Base-by-base conservation (phyloP, 768 basidiomycete species). In the Terana coerulea region DNA sequence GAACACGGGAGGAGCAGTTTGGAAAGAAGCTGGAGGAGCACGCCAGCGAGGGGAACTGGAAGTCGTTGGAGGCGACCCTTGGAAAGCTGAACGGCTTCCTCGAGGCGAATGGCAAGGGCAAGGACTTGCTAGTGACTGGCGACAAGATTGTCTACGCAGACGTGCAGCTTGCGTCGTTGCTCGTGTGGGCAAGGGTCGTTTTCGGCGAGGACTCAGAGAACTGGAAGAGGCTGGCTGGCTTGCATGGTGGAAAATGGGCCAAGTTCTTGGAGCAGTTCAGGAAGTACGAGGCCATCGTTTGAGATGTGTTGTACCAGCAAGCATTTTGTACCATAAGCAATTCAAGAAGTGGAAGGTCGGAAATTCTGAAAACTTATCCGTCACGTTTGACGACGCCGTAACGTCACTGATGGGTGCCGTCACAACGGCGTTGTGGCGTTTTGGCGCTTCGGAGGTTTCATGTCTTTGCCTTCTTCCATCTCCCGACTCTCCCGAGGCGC, bases 141-240 rank as follows among this genome's bases (percentile, higher is more conserved):
- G 59, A 68, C 6, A 57, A 54, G 11, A 57, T 68, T 6, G 66
- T 63, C 0, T 79, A 71, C 60, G 71, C 69, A 0, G 78, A 80
- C 57, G 62, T 78, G 26, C 64, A 66, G 2, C 53, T 76, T 21
- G 74, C 61, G 2, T 52, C 57, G 3, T 60, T 61, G 35, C 47
- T 74, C 8, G 22, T 60, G 0, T 74, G 65, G 63, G 47, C 66
- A 8, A 73, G 64, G 55, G 56, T 55, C 11, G 30, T 71, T 1
- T 63, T 64, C 41, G 72, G 72, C 7, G 63, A 66, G 48, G 68
- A 76, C 11, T 72, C 72, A 35, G 55, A 65, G 35, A 67, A 72
- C 46, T 79, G 76, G 75, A 68, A 64, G 39, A 65, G 68, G n/a
- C 51, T 79, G 14, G 54, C 52, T 35, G 62, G 53, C 22, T 73